Evolutionary conservation across 371 early-diverging fungal genomes (phyloP).

Genomic region (Mortierella sp.): DNA sequence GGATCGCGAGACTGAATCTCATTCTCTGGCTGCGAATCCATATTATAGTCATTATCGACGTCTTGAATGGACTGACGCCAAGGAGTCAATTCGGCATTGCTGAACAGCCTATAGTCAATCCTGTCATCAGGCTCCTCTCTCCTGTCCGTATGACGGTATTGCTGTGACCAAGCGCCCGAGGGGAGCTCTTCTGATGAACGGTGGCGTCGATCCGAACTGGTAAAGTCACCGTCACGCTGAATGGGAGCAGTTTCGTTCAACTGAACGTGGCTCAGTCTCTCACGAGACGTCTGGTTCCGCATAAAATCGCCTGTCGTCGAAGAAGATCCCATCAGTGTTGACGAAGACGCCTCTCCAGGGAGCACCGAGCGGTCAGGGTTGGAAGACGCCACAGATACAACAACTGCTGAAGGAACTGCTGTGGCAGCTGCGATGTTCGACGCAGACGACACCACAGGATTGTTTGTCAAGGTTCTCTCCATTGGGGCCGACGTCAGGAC

Average conservation of each 20-base stretch:
- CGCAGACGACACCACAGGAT: slow-evolving; percentile 22
- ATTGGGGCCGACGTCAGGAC: slow-evolving; percentile 32
- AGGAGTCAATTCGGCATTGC: slow-evolving; percentile 24
- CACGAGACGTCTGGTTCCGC: too few species aligned
- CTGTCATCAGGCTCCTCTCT: slow-evolving; percentile 23
- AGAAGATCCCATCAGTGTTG: slow-evolving; percentile 11
- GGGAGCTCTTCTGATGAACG: too few species aligned
- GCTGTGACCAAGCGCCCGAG: too few species aligned
- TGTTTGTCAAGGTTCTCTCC: slow-evolving; percentile 36
- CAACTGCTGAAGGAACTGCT: not conserved
- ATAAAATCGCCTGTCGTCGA: not conserved
- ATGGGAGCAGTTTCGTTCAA: too few species aligned
- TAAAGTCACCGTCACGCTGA: too few species aligned
- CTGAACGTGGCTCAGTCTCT: too few species aligned
- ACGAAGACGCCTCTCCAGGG: slow-evolving; percentile 8
- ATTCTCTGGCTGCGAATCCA: slow-evolving; percentile 8
- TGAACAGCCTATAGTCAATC: slow-evolving; percentile 38
- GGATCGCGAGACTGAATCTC: too few species aligned
- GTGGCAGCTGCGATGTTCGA: not conserved
- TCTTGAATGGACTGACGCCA: slow-evolving; percentile 8
- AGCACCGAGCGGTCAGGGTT: slow-evolving; percentile 10
- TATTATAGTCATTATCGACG: not conserved
- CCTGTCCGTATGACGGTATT: too few species aligned
- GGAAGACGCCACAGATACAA: slow-evolving; percentile 22
- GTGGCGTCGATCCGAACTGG: too few species aligned